Evolutionary conservation across 768 basidiomycete genomes (phyloP).

Genomic region (Pleurotus platypus): DNA sequence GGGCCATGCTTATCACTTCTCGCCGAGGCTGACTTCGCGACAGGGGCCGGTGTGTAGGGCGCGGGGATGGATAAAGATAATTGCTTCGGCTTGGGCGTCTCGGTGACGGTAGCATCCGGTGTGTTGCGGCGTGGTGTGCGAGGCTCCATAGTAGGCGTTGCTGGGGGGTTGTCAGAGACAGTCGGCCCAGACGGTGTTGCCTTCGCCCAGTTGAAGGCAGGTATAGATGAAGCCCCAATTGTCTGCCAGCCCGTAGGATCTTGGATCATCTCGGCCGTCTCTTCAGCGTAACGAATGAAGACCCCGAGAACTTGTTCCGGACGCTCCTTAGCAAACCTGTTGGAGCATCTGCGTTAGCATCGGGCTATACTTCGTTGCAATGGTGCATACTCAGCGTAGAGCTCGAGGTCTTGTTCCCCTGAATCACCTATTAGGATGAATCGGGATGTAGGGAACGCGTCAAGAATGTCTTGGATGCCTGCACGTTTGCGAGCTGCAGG

Average conservation of each 20-base stretch:
- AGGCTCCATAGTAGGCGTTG: constrained; percentile 8
- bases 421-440: constrained; percentile 91
- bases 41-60: neutral
- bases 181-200: constrained; percentile 9
- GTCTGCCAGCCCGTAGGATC: constrained; percentile 62
- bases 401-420: constrained; percentile 93
- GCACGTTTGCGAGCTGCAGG: constrained; percentile 81
- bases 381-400: constrained; percentile 64
- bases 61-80: neutral
- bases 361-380: neutral
- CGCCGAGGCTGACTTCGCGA: neutral
- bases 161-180: constrained; percentile 1
- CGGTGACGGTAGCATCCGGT: neutral
- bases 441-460: constrained; percentile 65
- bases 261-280: constrained; percentile 37
- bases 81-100: neutral
- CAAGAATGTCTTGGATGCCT: constrained; percentile 74
- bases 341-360: neutral
- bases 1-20: constrained; percentile 12
- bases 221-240: constrained; percentile 23
- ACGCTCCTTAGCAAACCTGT: constrained; percentile 61
- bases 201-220: neutral
- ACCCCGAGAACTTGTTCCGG: constrained; percentile 72
- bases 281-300: constrained; percentile 76
- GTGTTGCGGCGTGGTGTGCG: neutral